Evolutionary conservation across 164 flowering plant genomes (phyloP).

Genomic region (Houttuynia cordata): DNA sequence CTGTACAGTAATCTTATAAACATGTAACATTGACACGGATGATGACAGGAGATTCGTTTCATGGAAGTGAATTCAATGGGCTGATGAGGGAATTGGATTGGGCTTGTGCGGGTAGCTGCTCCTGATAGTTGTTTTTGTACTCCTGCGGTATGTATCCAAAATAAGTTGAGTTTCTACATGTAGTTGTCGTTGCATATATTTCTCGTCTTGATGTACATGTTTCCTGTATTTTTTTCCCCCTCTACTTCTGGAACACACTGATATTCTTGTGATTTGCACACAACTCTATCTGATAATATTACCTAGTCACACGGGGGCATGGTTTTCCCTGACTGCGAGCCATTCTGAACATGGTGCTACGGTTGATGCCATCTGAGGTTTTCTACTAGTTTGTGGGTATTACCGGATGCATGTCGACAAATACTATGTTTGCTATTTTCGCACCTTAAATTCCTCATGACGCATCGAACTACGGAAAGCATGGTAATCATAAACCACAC

Average conservation of each 20-base stretch:
- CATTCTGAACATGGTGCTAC: neutral
- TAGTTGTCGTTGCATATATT: neutral
- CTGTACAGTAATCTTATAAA: neutral
- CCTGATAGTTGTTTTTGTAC: neutral
- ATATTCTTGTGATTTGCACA: too few species aligned
- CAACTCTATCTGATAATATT: too few species aligned
- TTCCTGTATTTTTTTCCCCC: too few species aligned
- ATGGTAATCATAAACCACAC: too few species aligned
- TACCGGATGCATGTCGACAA: too few species aligned
- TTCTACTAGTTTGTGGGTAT: too few species aligned
- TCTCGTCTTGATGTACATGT: neutral
- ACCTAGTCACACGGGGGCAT: neutral
- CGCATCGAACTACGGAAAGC: too few species aligned
- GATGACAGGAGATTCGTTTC: neutral
- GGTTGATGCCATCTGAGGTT: neutral
- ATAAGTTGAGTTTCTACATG: neutral
- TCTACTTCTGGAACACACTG: too few species aligned
- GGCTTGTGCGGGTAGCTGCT: neutral
- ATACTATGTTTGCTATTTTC: too few species aligned
- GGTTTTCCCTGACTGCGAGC: neutral
- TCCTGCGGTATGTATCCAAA: neutral
- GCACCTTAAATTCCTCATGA: too few species aligned
- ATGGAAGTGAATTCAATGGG: too few species aligned
- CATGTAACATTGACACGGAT: neutral
- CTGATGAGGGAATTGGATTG: neutral